Conservation (phyloP, 345 rosid species). For the Excoecaria agallocha region DNA sequence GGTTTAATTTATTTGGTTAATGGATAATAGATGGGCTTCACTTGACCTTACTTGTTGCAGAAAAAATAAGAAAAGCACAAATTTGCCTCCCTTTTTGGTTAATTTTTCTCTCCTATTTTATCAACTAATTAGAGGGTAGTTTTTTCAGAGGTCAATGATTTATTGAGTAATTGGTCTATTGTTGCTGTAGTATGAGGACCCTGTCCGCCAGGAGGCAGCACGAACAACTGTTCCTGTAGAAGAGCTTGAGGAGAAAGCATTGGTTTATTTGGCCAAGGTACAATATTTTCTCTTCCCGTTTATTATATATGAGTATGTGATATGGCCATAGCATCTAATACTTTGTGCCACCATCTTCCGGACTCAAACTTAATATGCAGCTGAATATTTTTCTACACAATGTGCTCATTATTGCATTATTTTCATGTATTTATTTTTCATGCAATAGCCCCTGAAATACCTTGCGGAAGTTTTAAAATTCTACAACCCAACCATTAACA, state of each 20-base stretch:
- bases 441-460: not conserved
- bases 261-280: conserved; percentile 86
- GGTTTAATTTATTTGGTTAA: conserved; percentile 6
- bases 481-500: not conserved
- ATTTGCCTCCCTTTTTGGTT: not conserved
- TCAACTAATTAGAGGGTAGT: not conserved
- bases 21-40: not conserved
- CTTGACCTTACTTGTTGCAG: not conserved
- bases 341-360: not conserved
- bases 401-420: not conserved
- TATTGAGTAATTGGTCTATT: conserved; percentile 3
- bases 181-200: conserved; percentile 75
- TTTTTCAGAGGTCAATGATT: not conserved
- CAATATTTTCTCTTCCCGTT: conserved; percentile 2
- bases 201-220: conserved; percentile 74
- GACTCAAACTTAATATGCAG: not conserved
- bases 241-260: conserved; percentile 82
- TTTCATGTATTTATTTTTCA: not conserved
- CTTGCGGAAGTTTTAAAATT: not conserved
- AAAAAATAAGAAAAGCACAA: not conserved
- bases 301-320: not conserved
- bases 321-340: not conserved
- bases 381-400: not conserved
- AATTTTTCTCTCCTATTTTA: not conserved
- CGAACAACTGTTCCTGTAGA: conserved; percentile 67